phyloP scores from a whole-genome alignment of 768 basidiomycete species.

The Amanita rubescens region DNA sequence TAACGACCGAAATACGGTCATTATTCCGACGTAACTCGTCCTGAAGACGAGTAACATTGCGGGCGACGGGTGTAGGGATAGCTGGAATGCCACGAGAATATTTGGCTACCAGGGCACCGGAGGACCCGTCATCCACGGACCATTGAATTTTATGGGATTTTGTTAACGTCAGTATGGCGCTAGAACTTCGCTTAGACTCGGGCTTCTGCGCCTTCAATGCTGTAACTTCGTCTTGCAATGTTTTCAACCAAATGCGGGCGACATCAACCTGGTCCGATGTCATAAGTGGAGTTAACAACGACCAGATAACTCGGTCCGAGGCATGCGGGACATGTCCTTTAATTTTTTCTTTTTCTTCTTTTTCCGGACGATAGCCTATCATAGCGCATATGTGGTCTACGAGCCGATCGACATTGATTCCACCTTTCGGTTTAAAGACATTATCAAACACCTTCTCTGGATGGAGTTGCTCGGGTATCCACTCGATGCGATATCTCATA shows the following conservation, averaged over 20 bases:
- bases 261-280: slow-evolving; percentile 34
- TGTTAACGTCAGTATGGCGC: slow-evolving; percentile 40
- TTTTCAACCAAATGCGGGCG: slow-evolving; percentile 48
- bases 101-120: slow-evolving; percentile 17
- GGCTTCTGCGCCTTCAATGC: slow-evolving; percentile 28
- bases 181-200: slow-evolving; percentile 18
- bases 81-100: background rate
- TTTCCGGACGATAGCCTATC: too few species aligned
- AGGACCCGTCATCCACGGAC: slow-evolving; percentile 46
- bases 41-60: too few species aligned
- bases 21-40: too few species aligned
- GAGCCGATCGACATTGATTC: too few species aligned
- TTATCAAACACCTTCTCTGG: slow-evolving; percentile 38
- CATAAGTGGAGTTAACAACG: slow-evolving; percentile 44
- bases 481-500: slow-evolving; percentile 60
- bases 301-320: slow-evolving; percentile 57
- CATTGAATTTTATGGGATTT: slow-evolving; percentile 47
- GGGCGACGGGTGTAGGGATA: too few species aligned
- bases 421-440: too few species aligned
- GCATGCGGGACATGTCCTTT: slow-evolving; percentile 67
- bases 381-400: too few species aligned
- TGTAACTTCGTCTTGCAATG: background rate
- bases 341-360: too few species aligned
- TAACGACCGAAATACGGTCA: too few species aligned
- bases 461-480: slow-evolving; percentile 57